Percentiles rank a stretch among this genome's conserved stretches.
Evolutionary conservation across 208 protist species (phyloP).

Genomic region (Lotmaria passim): DNA sequence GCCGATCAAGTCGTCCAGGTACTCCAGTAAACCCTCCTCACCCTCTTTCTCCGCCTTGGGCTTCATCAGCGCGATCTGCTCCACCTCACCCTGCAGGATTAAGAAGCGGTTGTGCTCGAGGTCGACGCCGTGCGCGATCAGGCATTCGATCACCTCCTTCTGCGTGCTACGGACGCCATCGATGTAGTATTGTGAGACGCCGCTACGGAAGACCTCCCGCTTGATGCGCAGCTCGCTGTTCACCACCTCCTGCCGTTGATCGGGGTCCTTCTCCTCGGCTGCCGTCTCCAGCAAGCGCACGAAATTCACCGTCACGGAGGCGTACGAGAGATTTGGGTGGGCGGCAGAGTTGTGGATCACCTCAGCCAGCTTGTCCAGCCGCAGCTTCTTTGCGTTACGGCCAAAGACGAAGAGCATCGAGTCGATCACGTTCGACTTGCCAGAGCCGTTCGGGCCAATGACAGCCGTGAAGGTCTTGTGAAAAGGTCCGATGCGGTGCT

Average conservation of each 20-base stretch:
- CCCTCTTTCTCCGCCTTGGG: conserved; percentile 97
- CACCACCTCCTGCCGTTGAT: conserved; percentile 88
- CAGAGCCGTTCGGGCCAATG: conserved; percentile 99
- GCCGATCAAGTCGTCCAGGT: conserved; percentile 99
- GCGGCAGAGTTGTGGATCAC: conserved; percentile 99
- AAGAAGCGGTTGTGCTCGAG: conserved; percentile 99
- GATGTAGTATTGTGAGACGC: conserved; percentile 96
- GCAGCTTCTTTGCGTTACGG: conserved; percentile 97
- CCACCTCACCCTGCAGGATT: conserved; percentile 99
- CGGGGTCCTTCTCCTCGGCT: conserved; percentile 53
- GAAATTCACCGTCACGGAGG: conserved; percentile 98
- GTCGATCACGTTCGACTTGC: conserved; percentile 99
- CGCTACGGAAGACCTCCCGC: conserved; percentile 91
- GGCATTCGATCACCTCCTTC: conserved; percentile 86
- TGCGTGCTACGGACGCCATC: conserved; percentile 71
- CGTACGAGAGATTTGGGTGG: conserved; percentile 90
- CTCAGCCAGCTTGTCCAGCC: conserved; percentile 97
- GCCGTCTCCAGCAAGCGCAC: conserved; percentile 91
- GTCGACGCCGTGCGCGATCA: conserved; percentile 98
- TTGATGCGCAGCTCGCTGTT: conserved; percentile 94
- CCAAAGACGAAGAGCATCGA: conserved; percentile 99
- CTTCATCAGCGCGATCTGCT: conserved; percentile 99
- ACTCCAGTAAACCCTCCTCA: conserved; percentile 99
- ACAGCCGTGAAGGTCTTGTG: conserved; percentile 99
- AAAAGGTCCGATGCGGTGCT: conserved; percentile 98